These are phyloP conservation scores for Globisporangium ultimum DNA, from an alignment of 352 stramenopile species.

Conservation along the genomic window DNA sequence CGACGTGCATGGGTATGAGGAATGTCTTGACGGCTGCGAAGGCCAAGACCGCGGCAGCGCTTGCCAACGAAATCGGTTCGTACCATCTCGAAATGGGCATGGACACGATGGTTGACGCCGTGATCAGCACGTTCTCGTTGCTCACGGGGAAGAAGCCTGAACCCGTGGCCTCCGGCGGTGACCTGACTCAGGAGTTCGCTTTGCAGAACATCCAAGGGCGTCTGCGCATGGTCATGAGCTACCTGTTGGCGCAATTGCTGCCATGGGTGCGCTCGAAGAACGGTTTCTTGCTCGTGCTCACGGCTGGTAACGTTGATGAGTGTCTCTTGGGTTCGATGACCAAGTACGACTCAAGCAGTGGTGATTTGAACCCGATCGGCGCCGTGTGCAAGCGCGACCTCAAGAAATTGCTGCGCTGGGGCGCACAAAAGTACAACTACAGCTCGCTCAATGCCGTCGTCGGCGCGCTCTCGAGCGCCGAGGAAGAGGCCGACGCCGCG, in stretches of 20 bases:
- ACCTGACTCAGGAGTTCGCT: conserved; percentile 93
- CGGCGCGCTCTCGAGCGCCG: conserved; percentile 93
- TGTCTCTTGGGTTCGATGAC: conserved; percentile 98
- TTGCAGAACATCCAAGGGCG: conserved; percentile 99
- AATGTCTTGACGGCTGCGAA: conserved; percentile 94
- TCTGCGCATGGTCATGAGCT: conserved; percentile 98
- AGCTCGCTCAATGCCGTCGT: conserved; percentile 90
- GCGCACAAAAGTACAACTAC: conserved; percentile 90
- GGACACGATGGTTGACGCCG: conserved; percentile 92
- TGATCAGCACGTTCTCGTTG: conserved; percentile 73
- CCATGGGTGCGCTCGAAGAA: conserved; percentile 94
- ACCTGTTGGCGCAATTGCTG: conserved; percentile 97
- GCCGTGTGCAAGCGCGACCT: conserved; percentile 95
- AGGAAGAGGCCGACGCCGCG: conserved; percentile 93
- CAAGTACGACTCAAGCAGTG: conserved; percentile 99
- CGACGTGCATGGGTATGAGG: conserved; percentile 97
- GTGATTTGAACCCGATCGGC: conserved; percentile 98
- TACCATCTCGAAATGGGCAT: conserved; percentile 97
- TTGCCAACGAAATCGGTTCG: conserved; percentile 91
- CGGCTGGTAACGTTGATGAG: conserved; percentile 98
- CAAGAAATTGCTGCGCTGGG: conserved; percentile 95
- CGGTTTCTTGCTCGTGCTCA: conserved; percentile 98
- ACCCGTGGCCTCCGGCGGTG: conserved; percentile 89
- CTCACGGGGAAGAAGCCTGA: conserved; percentile 89
- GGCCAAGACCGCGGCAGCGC: conserved; percentile 80